Percentiles rank a stretch among this genome's conserved stretches.
Evolutionary conservation across 139 green algal species (phyloP).

Genomic region (Chlorella ohadii): DNA sequence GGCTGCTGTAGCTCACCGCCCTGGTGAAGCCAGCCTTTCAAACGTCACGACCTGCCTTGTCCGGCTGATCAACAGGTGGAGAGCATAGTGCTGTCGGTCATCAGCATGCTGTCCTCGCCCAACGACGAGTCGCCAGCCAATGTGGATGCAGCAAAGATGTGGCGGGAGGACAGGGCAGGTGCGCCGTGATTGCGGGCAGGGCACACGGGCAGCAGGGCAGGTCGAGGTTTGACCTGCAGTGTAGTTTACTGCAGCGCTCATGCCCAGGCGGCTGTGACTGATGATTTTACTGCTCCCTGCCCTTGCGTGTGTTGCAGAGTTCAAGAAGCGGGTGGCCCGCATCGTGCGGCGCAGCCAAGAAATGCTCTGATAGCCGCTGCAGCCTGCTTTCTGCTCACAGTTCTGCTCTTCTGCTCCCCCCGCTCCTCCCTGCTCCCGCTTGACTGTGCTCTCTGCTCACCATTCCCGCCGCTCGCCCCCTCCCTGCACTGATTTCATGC

Average conservation of each 20-base stretch:
- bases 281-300: no score
- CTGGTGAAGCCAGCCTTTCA: no score
- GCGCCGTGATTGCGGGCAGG: no score
- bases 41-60: no score
- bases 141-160: slow-evolving; percentile 97
- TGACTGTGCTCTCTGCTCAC: slow-evolving; percentile 2
- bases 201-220: no score
- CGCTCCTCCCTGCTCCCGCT: not conserved
- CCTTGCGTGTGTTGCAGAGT: slow-evolving; percentile 56
- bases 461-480: not conserved
- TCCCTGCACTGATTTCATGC: not conserved
- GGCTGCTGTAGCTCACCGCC: no score
- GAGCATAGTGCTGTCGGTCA: slow-evolving; percentile 99
- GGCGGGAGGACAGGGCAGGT: slow-evolving; percentile 79
- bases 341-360: slow-evolving; percentile 95
- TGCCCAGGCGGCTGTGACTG: no score
- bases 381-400: not conserved
- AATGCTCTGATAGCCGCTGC: slow-evolving; percentile 68
- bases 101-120: slow-evolving; percentile 98
- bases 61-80: slow-evolving; percentile 86
- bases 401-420: not conserved
- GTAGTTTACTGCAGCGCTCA: no score
- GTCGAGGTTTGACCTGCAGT: no score
- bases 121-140: slow-evolving; percentile 99
- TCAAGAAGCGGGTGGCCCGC: slow-evolving; percentile 90